These are phyloP conservation scores for Penicillium alfredii DNA, from an alignment of 495 filamentous ascomycete genomes.

Conservation along the genomic window DNA sequence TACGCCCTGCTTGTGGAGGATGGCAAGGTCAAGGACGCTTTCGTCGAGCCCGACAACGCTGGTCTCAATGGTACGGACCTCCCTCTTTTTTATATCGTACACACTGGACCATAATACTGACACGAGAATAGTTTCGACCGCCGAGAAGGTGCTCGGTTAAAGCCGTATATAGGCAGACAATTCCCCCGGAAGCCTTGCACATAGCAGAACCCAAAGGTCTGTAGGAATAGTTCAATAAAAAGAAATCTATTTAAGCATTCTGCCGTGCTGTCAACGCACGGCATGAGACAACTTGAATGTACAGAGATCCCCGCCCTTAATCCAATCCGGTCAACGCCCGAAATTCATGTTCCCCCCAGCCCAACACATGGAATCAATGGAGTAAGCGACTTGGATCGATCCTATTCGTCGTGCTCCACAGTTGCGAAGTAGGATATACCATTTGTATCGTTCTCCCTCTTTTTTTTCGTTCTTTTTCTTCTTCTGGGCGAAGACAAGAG, in stretches of 20 bases:
- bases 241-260: constrained; percentile 3
- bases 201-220: constrained; percentile 6
- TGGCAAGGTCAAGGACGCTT: constrained; percentile 68
- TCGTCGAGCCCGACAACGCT: constrained; percentile 91
- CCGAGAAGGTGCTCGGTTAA: constrained; percentile 66
- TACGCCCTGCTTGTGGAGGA: constrained; percentile 77
- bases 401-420: background rate
- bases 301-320: constrained; percentile 6
- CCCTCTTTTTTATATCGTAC: background rate
- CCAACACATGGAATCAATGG: background rate
- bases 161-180: background rate
- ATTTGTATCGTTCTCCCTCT: background rate
- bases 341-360: constrained; percentile 1
- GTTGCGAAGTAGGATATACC: background rate
- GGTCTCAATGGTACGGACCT: constrained; percentile 66
- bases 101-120: constrained; percentile 18
- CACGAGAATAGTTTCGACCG: constrained; percentile 52
- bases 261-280: constrained; percentile 1
- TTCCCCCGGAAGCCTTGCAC: too few species aligned
- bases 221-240: too few species aligned
- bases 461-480: background rate
- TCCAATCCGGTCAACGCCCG: constrained; percentile 10
- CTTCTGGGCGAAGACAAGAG: too few species aligned
- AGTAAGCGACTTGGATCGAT: background rate
- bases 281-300: constrained; percentile 3